Conservation (phyloP, 2,329 filamentous ascomycete genomes). For the Venturia effusa region DNA sequence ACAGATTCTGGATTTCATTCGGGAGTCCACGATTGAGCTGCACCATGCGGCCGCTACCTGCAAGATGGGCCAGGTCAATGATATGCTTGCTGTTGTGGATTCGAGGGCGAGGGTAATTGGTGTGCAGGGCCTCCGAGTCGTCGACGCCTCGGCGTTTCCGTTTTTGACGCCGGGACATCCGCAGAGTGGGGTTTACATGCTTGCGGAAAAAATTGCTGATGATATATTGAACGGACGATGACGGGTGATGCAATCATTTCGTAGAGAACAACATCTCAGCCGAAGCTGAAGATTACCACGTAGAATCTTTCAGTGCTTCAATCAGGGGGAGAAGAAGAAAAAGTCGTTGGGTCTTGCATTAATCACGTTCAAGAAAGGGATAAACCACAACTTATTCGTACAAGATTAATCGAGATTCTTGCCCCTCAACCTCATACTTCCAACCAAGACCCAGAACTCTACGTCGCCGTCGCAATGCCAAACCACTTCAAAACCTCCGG, state of each 20-base stretch:
- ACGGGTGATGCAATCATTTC: too few relatives aligned
- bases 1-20: conserved; percentile 17
- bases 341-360: too few relatives aligned
- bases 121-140: conserved; percentile 41
- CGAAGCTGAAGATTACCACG: too few relatives aligned
- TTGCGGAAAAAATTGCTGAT: conserved; percentile 14
- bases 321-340: too few relatives aligned
- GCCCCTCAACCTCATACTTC: too few relatives aligned
- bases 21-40: conserved; percentile 17
- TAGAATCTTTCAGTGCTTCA: too few relatives aligned
- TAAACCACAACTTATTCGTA: too few relatives aligned
- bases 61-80: conserved; percentile 28
- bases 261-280: too few relatives aligned
- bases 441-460: too few relatives aligned
- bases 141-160: conserved; percentile 23
- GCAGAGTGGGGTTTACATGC: conserved; percentile 16
- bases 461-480: conserved; percentile 4
- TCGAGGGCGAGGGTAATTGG: conserved; percentile 42
- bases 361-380: too few relatives aligned
- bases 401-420: too few relatives aligned
- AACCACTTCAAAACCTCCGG: conserved; percentile 9
- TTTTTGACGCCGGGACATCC: conserved; percentile 28
- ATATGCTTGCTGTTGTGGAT: conserved; percentile 43
- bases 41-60: conserved; percentile 3
- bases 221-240: conserved; percentile 9